Percentiles rank a stretch among this genome's conserved stretches.
These are phyloP conservation scores for Aurantiochytrium sp. DNA, from an alignment of 108 stramenopile species.

Conservation along the genomic window DNA sequence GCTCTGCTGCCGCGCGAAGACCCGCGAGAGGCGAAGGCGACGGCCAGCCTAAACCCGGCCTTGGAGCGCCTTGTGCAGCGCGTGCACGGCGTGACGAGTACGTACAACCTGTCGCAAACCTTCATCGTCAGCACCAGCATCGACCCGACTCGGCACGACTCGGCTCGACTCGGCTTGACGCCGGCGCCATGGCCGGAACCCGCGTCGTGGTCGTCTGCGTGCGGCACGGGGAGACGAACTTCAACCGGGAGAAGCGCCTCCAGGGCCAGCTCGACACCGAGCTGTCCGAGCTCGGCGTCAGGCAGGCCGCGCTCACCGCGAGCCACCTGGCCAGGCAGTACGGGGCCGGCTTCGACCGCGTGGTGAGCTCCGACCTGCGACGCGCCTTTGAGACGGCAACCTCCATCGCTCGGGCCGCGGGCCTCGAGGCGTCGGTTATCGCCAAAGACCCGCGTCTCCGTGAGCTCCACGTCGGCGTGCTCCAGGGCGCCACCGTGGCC, in stretches of 20 bases:
- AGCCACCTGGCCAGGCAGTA: background rate
- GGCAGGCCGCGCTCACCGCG: background rate
- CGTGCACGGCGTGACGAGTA: too few species aligned
- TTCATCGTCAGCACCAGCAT: too few species aligned
- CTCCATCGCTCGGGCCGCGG: background rate
- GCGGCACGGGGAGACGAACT: constrained; percentile 21
- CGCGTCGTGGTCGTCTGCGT: background rate
- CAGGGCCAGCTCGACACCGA: constrained; percentile 30
- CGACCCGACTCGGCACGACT: too few species aligned
- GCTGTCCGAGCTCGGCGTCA: background rate
- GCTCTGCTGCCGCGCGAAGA: too few species aligned
- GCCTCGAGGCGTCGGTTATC: background rate
- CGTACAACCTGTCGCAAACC: too few species aligned
- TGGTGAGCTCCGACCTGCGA: background rate
- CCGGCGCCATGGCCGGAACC: background rate
- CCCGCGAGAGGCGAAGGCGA: too few species aligned
- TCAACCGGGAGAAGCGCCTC: constrained; percentile 4
- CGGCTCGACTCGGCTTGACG: too few species aligned
- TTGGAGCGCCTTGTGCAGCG: too few species aligned
- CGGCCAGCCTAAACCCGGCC: too few species aligned
- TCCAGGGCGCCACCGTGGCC: background rate
- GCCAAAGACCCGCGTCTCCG: background rate
- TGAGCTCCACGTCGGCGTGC: background rate
- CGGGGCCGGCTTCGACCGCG: background rate
- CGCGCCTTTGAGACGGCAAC: background rate